Conservation (phyloP, 176 grass and related monocot genomes). For the Phyllostachys edulis region DNA sequence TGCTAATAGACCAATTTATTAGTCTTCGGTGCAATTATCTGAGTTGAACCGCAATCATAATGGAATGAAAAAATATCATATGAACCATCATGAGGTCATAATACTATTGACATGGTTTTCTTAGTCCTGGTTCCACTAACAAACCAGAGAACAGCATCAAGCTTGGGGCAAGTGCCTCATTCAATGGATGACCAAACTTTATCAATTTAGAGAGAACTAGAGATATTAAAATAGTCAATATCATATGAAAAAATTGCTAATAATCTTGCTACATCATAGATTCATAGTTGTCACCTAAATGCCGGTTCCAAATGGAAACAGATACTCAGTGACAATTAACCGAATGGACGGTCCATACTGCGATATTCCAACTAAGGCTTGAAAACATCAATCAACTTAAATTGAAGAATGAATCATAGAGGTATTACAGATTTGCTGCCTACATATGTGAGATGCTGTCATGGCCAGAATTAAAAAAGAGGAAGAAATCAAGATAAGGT, state of each 20-base stretch:
- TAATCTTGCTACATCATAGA: neutral
- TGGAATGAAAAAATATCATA: neutral
- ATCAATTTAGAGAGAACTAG: neutral
- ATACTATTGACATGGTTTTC: neutral
- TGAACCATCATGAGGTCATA: neutral
- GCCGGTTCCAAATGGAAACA: neutral
- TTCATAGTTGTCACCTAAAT: neutral
- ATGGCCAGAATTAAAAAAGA: neutral
- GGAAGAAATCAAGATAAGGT: neutral
- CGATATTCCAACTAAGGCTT: conserved; percentile 3
- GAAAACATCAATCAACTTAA: conserved; percentile 19
- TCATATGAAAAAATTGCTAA: neutral
- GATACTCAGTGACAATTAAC: neutral
- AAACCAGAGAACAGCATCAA: neutral
- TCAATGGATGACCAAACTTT: neutral
- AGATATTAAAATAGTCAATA: neutral
- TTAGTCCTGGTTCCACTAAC: neutral
- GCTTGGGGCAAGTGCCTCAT: neutral
- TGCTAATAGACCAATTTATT: neutral
- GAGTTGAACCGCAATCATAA: neutral
- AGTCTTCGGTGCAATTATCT: neutral
- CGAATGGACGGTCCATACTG: neutral
- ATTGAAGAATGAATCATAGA: neutral
- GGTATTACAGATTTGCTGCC: neutral
- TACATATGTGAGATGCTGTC: neutral